A percentile compares a stretch with the other conserved stretches of the same genome.
Conservation (phyloP, 106 monocot genomes). For the Allium sativum region DNA sequence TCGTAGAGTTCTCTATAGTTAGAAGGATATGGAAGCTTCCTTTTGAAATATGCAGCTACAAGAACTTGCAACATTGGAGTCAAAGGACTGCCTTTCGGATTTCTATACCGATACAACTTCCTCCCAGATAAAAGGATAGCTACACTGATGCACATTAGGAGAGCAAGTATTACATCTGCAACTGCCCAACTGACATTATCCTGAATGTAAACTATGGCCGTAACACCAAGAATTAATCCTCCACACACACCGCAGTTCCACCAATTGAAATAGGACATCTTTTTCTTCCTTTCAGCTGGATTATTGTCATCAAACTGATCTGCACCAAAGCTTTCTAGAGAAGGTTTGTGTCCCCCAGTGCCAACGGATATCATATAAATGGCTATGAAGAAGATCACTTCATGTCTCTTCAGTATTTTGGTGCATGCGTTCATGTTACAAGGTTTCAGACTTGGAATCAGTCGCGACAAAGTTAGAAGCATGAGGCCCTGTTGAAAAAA, state of each 20-base stretch:
- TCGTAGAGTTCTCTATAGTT: constrained; percentile 42
- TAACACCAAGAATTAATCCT: constrained; percentile 53
- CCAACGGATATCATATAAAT: constrained; percentile 65
- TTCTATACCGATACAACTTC: constrained; percentile 35
- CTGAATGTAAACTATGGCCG: constrained; percentile 44
- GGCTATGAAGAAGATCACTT: constrained; percentile 44
- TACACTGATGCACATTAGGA: constrained; percentile 29
- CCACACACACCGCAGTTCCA: constrained; percentile 63
- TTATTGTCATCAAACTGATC: constrained; percentile 74
- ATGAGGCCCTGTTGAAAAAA: constrained; percentile 34
- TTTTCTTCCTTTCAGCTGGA: constrained; percentile 37
- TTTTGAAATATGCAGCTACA: constrained; percentile 45
- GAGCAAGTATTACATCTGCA: constrained; percentile 27
- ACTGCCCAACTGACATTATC: constrained; percentile 49
- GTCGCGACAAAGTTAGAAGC: constrained; percentile 40
- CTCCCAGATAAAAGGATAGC: constrained; percentile 36
- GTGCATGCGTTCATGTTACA: constrained; percentile 9
- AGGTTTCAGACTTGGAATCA: constrained; percentile 47
- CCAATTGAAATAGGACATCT: constrained; percentile 95
- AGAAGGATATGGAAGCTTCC: constrained; percentile 22
- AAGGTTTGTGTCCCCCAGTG: constrained; percentile 77
- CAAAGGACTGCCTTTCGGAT: constrained; percentile 43
- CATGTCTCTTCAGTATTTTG: constrained; percentile 20
- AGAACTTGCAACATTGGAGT: constrained; percentile 44
- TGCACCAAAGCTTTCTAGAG: constrained; percentile 81